Conservation (phyloP, 106 monocot genomes). For the Dendrobium chrysotoxum region DNA sequence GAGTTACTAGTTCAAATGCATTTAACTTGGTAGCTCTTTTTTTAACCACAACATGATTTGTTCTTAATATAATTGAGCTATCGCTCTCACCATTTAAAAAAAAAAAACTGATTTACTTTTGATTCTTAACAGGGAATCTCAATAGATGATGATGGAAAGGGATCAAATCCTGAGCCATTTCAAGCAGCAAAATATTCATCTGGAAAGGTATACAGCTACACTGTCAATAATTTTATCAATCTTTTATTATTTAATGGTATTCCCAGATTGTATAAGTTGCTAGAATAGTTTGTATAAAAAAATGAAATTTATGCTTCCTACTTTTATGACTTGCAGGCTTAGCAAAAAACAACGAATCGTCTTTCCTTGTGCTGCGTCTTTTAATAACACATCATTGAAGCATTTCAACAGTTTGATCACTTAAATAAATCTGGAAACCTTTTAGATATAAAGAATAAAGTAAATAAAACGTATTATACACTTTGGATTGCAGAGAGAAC, state of each 20-base stretch:
- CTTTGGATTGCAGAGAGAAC: conserved; percentile 71
- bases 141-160: conserved; percentile 34
- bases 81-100: too few relatives aligned
- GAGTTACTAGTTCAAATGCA: too few relatives aligned
- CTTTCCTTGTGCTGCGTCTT: conserved; percentile 51
- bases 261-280: too few relatives aligned
- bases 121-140: conserved; percentile 44
- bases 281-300: neutral
- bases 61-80: too few relatives aligned
- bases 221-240: too few relatives aligned
- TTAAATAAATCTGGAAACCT: conserved; percentile 9
- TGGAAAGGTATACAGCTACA: conserved; percentile 23
- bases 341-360: conserved; percentile 36
- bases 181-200: conserved; percentile 72
- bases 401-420: conserved; percentile 33
- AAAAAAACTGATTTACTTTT: too few relatives aligned
- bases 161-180: conserved; percentile 50
- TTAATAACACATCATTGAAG: conserved; percentile 55
- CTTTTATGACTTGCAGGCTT: conserved; percentile 73
- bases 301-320: conserved; percentile 32
- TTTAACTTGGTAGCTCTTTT: too few relatives aligned
- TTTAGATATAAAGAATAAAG: neutral
- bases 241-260: too few relatives aligned
- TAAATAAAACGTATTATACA: conserved; percentile 18
- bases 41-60: too few relatives aligned